These are phyloP conservation scores for Thelonectria discophora DNA, from an alignment of 2,329 filamentous ascomycete genomes.

Conservation along the genomic window DNA sequence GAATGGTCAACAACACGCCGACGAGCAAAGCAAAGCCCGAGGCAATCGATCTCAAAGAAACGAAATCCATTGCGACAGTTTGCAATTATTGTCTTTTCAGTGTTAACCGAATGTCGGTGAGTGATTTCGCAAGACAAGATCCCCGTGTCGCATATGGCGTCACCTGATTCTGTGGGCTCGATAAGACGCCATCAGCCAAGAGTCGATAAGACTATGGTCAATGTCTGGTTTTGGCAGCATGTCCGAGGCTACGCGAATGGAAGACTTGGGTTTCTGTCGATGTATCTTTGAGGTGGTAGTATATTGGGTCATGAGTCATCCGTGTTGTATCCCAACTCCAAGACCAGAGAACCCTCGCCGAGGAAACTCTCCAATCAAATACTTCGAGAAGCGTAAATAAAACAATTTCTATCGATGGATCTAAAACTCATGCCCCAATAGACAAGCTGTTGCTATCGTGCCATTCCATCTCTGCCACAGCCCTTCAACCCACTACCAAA, in stretches of 20 bases:
- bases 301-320: too few species aligned
- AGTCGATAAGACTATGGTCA: not conserved
- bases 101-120: not conserved
- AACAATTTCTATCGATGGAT: too few species aligned
- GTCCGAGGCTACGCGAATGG: not conserved
- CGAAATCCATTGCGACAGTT: not conserved
- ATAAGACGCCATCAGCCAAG: not conserved
- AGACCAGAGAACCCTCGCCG: too few species aligned
- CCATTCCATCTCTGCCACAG: too few species aligned
- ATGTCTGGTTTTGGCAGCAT: not conserved
- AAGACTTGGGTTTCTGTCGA: not conserved
- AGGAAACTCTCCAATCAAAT: too few species aligned
- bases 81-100: not conserved
- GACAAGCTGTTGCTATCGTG: too few species aligned
- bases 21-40: not conserved
- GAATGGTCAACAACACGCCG: not conserved
- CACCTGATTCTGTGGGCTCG: constrained; percentile 1
- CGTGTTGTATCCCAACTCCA: too few species aligned
- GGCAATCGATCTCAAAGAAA: not conserved
- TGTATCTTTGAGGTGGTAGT: too few species aligned
- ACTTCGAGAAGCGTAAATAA: too few species aligned
- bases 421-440: too few species aligned
- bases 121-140: not conserved
- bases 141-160: not conserved
- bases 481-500: too few species aligned